Evolutionary conservation across 2,329 filamentous ascomycete species (phyloP), one percentile per base, ranked within the genome.

Genomic region (Westerdykella ornata): DNA sequence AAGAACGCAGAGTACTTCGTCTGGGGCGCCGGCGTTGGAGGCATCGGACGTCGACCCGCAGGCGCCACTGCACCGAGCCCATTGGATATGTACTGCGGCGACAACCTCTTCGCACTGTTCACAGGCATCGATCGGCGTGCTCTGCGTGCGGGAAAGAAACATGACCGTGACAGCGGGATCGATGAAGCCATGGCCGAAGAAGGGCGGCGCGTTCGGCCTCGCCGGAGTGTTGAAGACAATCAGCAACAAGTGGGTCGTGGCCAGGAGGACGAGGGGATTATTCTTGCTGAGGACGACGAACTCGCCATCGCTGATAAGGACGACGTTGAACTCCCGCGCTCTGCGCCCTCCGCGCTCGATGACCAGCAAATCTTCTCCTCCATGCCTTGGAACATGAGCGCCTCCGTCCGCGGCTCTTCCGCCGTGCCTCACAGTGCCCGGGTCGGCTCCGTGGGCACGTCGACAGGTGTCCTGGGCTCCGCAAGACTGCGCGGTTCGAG

Each of bases 311-410:
- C n/a, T 26, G 22, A 26, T 2, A 26, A 26, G 22, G 56, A 71
- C 48, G 76, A 76, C 7, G 62, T 83, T 15, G 88, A 94, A 61
- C 64, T 86, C 17, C 85, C 82, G 15, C 79, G 86, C 65, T 78
- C 85, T 32, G 83, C 77, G 1, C 76, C 72, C 1, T 74, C 77
- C 1, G 76, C 78, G 6, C 74, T 92, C 39, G 77, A 79, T 4
- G 84, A 94, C 44, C 77, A 82, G 39, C 76, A 82, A 36, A 74
- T 77, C 19, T 77, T 78, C 17, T 78, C 75, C 4, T 68, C 74
- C n/a, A 80, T 85, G 73, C 82, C 82, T 9, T 85, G 82, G 82
- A 85, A 85, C 48, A 67, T 75, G 34, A 77, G 72, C 6, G 72
- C 75, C 3, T 79, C 77, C 2, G 56, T 73, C 4, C 70, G 73